phyloP scores from a whole-genome alignment of 257 asterid genomes.

The Datura wrightii region DNA sequence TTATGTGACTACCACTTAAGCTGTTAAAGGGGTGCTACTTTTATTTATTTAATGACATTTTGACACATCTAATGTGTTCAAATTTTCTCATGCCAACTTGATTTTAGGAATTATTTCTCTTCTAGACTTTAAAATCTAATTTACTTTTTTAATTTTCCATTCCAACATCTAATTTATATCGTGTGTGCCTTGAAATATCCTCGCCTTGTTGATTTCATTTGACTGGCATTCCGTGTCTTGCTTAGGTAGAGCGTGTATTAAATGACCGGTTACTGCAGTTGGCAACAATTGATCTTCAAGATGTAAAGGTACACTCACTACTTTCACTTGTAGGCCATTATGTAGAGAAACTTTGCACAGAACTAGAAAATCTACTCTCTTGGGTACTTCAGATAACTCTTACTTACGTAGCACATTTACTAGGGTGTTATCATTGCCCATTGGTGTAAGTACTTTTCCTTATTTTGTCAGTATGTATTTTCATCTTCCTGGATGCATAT shows the following conservation, averaged over 20 bases:
- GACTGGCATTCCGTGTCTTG: conserved; percentile 39
- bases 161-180: conserved; percentile 7
- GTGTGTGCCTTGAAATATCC: conserved; percentile 30
- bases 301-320: conserved; percentile 75
- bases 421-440: not conserved
- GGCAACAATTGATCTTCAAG: conserved; percentile 79
- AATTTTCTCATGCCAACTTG: conserved; percentile 13
- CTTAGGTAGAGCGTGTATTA: conserved; percentile 75
- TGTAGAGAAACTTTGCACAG: not conserved
- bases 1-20: not conserved
- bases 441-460: not conserved
- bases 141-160: conserved; percentile 23
- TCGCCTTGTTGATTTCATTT: conserved; percentile 30
- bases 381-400: not conserved
- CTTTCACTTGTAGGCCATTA: conserved; percentile 2
- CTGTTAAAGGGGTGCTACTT: not conserved
- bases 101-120: conserved; percentile 14
- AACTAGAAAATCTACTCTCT: conserved; percentile 19
- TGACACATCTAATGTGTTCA: not conserved
- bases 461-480: not conserved
- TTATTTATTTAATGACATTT: not conserved
- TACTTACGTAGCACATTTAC: conserved; percentile 6
- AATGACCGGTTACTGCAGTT: conserved; percentile 69
- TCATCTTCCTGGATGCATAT: conserved; percentile 16
- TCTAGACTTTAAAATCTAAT: not conserved